Conservation (phyloP, 495 filamentous ascomycete genomes). For the Neurospora sp. region DNA sequence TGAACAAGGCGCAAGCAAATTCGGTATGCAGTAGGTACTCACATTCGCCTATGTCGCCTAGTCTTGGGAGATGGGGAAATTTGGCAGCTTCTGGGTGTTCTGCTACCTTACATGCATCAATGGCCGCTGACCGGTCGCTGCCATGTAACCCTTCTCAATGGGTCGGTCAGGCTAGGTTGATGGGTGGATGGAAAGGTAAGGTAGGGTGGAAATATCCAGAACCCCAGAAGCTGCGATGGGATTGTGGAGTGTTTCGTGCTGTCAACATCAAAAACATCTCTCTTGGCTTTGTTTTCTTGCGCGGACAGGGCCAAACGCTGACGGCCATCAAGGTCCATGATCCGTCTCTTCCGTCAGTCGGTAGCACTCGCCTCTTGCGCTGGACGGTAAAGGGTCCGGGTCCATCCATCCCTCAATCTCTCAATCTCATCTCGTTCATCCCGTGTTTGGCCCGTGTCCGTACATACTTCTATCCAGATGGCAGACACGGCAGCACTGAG, state of each 20-base stretch:
- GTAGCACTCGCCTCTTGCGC: not conserved
- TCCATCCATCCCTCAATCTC: not conserved
- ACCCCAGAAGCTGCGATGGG: not conserved
- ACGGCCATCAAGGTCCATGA: not conserved
- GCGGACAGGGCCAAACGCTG: not conserved
- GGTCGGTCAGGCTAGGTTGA: not conserved
- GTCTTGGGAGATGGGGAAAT: not conserved
- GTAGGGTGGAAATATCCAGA: not conserved
- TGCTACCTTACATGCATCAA: not conserved
- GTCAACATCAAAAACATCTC: not conserved
- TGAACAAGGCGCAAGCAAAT: not conserved
- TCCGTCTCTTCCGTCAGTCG: not conserved
- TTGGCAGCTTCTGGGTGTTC: not conserved
- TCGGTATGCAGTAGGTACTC: not conserved
- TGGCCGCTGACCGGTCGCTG: not conserved
- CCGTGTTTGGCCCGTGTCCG: not conserved
- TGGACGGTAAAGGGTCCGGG: not conserved
- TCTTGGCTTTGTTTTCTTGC: not conserved
- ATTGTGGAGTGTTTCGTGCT: not conserved
- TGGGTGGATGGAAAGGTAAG: not conserved
- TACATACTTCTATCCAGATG: not conserved
- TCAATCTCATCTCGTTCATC: not conserved
- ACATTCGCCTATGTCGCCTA: not conserved
- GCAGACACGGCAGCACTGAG: not conserved
- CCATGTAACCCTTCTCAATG: not conserved